Percentiles rank a stretch among this genome's conserved stretches.
phyloP scores from a whole-genome alignment of 306 rosid genomes.

The Acmispon strigosus region DNA sequence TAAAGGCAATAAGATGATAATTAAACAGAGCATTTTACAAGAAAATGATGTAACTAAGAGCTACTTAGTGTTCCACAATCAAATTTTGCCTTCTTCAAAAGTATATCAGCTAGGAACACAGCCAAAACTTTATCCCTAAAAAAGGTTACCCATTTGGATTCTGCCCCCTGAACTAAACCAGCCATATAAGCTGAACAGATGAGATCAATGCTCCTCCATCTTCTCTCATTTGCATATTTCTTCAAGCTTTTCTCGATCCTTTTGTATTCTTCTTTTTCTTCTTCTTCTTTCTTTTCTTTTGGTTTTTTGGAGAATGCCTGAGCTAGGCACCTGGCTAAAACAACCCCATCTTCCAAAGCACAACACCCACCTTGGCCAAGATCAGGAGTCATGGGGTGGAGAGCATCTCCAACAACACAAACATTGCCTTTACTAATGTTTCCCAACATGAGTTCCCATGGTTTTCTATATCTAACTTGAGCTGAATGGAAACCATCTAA shows the following conservation, averaged over 20 bases:
- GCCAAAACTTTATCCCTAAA: slow-evolving; percentile 46
- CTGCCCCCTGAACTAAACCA: slow-evolving; percentile 37
- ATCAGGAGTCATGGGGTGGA: slow-evolving; percentile 71
- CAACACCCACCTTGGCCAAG: slow-evolving; percentile 59
- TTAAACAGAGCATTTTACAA: no score
- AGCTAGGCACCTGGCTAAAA: slow-evolving; percentile 55
- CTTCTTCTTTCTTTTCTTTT: neutral
- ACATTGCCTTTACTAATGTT: slow-evolving; percentile 57
- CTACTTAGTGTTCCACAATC: slow-evolving; percentile 55
- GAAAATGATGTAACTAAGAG: neutral
- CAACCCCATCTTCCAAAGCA: slow-evolving; percentile 58
- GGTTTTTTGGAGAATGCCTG: slow-evolving; percentile 34
- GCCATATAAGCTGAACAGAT: slow-evolving; percentile 32
- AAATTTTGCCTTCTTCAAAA: slow-evolving; percentile 31
- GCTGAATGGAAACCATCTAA: slow-evolving; percentile 17
- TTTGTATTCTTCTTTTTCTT: slow-evolving; percentile 25
- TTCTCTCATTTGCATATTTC: slow-evolving; percentile 53
- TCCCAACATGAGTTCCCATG: slow-evolving; percentile 63
- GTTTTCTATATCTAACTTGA: slow-evolving; percentile 44
- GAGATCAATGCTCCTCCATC: slow-evolving; percentile 66
- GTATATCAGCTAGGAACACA: slow-evolving; percentile 1
- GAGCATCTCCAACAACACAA: slow-evolving; percentile 64
- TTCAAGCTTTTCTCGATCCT: slow-evolving; percentile 48
- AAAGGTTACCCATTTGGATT: slow-evolving; percentile 25
- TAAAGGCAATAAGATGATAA: no score